Conservation (phyloP, 768 basidiomycete genomes). For the Hebeloma cylindrosporum region DNA sequence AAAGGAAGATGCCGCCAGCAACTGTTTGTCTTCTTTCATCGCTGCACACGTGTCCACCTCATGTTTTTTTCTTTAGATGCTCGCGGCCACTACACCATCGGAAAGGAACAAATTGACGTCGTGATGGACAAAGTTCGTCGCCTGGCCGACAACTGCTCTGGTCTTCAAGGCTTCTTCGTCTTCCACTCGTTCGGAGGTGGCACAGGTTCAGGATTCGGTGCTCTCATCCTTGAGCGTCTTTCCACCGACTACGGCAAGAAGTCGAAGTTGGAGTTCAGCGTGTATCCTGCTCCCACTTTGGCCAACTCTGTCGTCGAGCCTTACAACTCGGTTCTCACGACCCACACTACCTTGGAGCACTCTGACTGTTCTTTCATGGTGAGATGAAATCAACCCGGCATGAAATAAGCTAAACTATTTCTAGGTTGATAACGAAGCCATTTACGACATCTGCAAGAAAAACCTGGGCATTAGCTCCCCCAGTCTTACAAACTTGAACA, state of each 20-base stretch:
- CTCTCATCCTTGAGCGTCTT: slow-evolving; percentile 93
- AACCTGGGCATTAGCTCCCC: slow-evolving; percentile 84
- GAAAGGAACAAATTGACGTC: slow-evolving; percentile 95
- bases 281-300: slow-evolving; percentile 93
- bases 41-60: slow-evolving; percentile 1
- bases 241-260: slow-evolving; percentile 99
- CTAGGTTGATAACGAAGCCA: slow-evolving; percentile 97
- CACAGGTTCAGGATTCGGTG: slow-evolving; percentile 98
- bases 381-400: slow-evolving; percentile 5
- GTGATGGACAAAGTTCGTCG: slow-evolving; percentile 98
- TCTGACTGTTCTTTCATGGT: slow-evolving; percentile 99
- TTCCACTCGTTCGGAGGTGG: slow-evolving; percentile 99
- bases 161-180: slow-evolving; percentile 99
- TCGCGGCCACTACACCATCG: slow-evolving; percentile 98
- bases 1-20: slow-evolving; percentile 99
- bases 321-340: slow-evolving; percentile 97
- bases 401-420: not conserved
- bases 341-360: slow-evolving; percentile 98
- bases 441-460: slow-evolving; percentile 99
- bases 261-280: slow-evolving; percentile 97
- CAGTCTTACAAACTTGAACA: slow-evolving; percentile 91
- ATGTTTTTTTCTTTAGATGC: slow-evolving; percentile 60
- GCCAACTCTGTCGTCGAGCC: slow-evolving; percentile 98
- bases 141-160: slow-evolving; percentile 95
- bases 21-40: slow-evolving; percentile 58